Percentiles rank a stretch among this genome's conserved stretches.
Evolutionary conservation across 148 eudicot species (phyloP).

Genomic region (Camellia granthamiana): DNA sequence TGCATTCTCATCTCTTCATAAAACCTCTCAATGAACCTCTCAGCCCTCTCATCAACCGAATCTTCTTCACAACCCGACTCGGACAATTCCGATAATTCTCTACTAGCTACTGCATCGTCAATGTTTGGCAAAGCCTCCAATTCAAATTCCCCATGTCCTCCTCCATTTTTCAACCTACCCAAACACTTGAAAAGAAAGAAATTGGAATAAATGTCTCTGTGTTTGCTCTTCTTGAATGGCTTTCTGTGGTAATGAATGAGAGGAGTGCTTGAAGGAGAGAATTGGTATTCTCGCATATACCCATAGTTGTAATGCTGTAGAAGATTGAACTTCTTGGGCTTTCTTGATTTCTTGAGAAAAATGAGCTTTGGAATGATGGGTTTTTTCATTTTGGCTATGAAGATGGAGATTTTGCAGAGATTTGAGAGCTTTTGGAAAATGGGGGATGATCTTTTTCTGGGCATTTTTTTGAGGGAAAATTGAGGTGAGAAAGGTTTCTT

Average conservation of each 20-base stretch:
- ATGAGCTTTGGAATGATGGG: too few species aligned
- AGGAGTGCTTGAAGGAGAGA: not conserved
- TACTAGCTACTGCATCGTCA: too few species aligned
- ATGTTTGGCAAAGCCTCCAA: too few species aligned
- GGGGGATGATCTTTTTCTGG: not conserved
- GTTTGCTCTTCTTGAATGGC: not conserved
- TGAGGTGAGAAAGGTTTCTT: not conserved
- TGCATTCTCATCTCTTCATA: constrained; percentile 48
- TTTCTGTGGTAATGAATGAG: not conserved
- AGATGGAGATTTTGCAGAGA: too few species aligned
- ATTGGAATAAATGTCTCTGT: not conserved
- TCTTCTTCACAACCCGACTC: not conserved
- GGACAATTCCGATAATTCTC: too few species aligned
- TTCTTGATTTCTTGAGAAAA: too few species aligned
- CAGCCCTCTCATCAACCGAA: constrained; percentile 50
- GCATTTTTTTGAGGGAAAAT: not conserved
- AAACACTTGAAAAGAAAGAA: not conserved
- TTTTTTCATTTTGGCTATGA: too few species aligned
- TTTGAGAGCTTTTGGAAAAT: not conserved
- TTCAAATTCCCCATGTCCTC: not conserved
- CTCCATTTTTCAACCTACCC: not conserved
- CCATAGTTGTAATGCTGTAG: too few species aligned
- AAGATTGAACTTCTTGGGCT: too few species aligned
- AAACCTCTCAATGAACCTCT: constrained; percentile 46
- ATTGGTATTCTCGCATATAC: too few species aligned